These are phyloP conservation scores for Panicum virgatum DNA, from an alignment of 202 grass and related monocot genomes.

Conservation along the genomic window DNA sequence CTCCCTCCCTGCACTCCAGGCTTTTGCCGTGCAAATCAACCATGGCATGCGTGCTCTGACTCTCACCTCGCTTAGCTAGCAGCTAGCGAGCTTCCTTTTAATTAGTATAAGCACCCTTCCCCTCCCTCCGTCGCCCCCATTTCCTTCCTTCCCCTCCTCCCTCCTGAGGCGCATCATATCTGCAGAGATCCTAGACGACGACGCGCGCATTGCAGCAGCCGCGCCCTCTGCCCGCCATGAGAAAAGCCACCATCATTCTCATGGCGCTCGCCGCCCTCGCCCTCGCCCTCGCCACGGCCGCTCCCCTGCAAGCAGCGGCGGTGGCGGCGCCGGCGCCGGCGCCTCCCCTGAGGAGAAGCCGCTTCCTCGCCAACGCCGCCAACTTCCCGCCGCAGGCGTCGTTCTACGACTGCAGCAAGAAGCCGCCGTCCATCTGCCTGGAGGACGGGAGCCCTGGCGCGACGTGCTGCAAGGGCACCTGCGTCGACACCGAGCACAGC, in stretches of 20 bases:
- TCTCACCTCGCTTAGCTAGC: not conserved
- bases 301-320: not conserved
- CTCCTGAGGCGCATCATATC: too few species aligned
- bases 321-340: not conserved
- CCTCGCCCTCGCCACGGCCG: not conserved
- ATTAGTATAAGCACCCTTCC: slow-evolving; percentile 42
- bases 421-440: slow-evolving; percentile 40
- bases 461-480: slow-evolving; percentile 51
- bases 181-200: too few species aligned
- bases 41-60: slow-evolving; percentile 35
- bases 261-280: slow-evolving; percentile 50
- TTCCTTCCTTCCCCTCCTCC: slow-evolving; percentile 18
- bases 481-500: slow-evolving; percentile 34
- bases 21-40: slow-evolving; percentile 70
- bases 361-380: slow-evolving; percentile 41
- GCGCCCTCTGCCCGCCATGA: slow-evolving; percentile 42
- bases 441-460: slow-evolving; percentile 33
- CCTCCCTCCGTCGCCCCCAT: slow-evolving; percentile 5
- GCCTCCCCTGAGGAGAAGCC: slow-evolving; percentile 33
- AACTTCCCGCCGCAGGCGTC: not conserved
- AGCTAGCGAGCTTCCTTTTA: not conserved
- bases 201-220: slow-evolving; percentile 29
- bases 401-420: slow-evolving; percentile 31
- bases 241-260: slow-evolving; percentile 49
- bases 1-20: slow-evolving; percentile 60